Evolutionary conservation across 495 filamentous ascomycete species (phyloP).

Genomic region (Penicillium subrubescens): DNA sequence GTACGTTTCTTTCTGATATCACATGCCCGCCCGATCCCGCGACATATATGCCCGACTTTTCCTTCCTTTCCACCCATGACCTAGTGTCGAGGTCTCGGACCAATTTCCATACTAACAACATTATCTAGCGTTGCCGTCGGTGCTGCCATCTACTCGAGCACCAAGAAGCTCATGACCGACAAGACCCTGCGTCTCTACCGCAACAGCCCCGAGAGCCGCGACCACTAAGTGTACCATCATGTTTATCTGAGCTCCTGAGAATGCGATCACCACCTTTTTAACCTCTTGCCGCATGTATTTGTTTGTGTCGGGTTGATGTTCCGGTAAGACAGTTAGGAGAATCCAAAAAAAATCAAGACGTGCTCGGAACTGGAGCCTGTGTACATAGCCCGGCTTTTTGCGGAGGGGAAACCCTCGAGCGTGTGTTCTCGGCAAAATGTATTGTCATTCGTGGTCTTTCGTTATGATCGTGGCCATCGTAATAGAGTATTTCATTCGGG

Average conservation of each 20-base stretch:
- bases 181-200: conserved; percentile 81
- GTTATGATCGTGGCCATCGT: conserved; percentile 28
- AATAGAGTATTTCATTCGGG: conserved; percentile 56
- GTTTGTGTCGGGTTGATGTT: conserved; percentile 34
- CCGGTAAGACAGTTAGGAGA: conserved; percentile 20
- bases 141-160: conserved; percentile 78
- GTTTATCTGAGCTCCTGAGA: conserved; percentile 36
- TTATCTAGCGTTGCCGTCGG: conserved; percentile 60
- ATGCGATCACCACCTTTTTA: conserved; percentile 35
- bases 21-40: conserved; percentile 21
- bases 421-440: conserved; percentile 35
- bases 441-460: conserved; percentile 33
- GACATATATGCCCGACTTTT: conserved; percentile 18
- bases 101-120: conserved; percentile 29
- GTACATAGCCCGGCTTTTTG: conserved; percentile 45
- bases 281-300: conserved; percentile 38
- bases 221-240: conserved; percentile 50
- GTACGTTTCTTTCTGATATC: conserved; percentile 45
- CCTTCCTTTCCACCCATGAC: conserved; percentile 10
- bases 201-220: conserved; percentile 52
- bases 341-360: conserved; percentile 23
- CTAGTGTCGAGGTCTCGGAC: conserved; percentile 2
- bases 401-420: conserved; percentile 30
- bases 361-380: conserved; percentile 35
- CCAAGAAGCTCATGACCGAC: conserved; percentile 80